Conservation (phyloP, 2,329 filamentous ascomycete genomes). For the Arachnomyces sp. region DNA sequence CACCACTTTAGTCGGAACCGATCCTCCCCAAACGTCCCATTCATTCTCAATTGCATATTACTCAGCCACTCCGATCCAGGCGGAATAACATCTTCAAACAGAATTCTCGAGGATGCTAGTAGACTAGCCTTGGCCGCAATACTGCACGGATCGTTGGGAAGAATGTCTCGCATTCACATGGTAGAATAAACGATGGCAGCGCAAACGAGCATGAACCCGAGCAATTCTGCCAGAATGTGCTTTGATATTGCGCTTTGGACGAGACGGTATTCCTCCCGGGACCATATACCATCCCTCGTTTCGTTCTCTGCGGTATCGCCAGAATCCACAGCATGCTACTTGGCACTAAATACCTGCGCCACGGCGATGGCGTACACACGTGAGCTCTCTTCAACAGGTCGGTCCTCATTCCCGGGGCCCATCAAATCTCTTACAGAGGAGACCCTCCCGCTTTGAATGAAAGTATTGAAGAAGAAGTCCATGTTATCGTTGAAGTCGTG, state of each 20-base stretch:
- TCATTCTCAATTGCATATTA: slow-evolving; percentile 11
- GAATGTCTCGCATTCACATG: slow-evolving; percentile 13
- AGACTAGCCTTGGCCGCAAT: slow-evolving; percentile 19
- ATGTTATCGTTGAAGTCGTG: no score
- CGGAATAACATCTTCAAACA: slow-evolving; percentile 10
- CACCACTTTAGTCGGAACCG: slow-evolving; percentile 13
- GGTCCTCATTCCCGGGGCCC: background rate
- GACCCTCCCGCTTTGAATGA: no score
- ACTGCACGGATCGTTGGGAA: slow-evolving; percentile 21
- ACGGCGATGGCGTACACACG: slow-evolving; percentile 7
- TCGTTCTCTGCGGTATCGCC: background rate
- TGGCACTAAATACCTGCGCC: slow-evolving; percentile 1
- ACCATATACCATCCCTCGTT: background rate
- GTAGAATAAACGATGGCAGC: slow-evolving; percentile 9
- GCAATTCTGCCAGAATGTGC: slow-evolving; percentile 14
- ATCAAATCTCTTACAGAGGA: no score
- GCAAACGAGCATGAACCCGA: slow-evolving; percentile 16
- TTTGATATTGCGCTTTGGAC: slow-evolving; percentile 16
- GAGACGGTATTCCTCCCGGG: slow-evolving; percentile 10
- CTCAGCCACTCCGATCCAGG: slow-evolving; percentile 14
- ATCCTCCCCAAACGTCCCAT: slow-evolving; percentile 5
- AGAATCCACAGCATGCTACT: background rate
- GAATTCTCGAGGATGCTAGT: slow-evolving; percentile 15
- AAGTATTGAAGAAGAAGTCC: no score
- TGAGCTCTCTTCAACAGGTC: slow-evolving; percentile 2